Evolutionary conservation across 805 yeast species (phyloP), one percentile per base, ranked within the genome.

Genomic region (Blastobotrys peoriensis): DNA sequence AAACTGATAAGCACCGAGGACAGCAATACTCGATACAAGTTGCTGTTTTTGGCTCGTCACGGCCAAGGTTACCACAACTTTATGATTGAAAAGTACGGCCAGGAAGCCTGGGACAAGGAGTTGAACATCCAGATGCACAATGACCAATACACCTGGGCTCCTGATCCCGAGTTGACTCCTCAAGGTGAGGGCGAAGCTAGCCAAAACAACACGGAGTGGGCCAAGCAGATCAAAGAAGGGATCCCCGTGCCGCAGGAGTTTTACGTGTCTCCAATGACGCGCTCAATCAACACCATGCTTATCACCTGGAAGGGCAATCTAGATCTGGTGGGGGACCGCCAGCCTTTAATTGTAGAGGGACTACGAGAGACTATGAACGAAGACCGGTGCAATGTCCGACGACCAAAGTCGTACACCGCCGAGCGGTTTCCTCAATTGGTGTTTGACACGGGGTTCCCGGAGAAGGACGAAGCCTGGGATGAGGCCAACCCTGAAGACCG

Each of bases 21-120:
- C 3, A 33, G 37, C 1, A 66, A 40, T 4, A 30, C 54, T n/a
- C 40, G 49, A 16, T 75, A 73, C 58, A 75, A 75, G 55, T 53
- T 75, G 8, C 57, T 75, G 33, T 68, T 68, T 47, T 61, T 74
- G 28, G 78, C 74, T 3, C 66, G 80, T 41, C 80, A 75, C 49
- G 79, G 79, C 3, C 76, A 75, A 49, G 80, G 79, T 1, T 73
- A 53, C 54, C 80, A 75, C 53, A 75, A 75, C 52, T 55, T 64
- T 44, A 76, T 74, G 21, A 71, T 72, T 51, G 41, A 62, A 15
- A 63, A 61, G 41, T 74, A 74, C 52, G 79, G 78, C 13, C 64
- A 67, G 28, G 57, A 63, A 28, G 67, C 53, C 10, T 74, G 78
- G 78, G 67, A 72, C 45, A 37, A 56, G 15, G 38, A 38, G 0